A percentile compares a stretch with the other conserved stretches of the same genome.
Conservation (phyloP, 2,329 filamentous ascomycete species). For the Claviceps fusiformis region DNA sequence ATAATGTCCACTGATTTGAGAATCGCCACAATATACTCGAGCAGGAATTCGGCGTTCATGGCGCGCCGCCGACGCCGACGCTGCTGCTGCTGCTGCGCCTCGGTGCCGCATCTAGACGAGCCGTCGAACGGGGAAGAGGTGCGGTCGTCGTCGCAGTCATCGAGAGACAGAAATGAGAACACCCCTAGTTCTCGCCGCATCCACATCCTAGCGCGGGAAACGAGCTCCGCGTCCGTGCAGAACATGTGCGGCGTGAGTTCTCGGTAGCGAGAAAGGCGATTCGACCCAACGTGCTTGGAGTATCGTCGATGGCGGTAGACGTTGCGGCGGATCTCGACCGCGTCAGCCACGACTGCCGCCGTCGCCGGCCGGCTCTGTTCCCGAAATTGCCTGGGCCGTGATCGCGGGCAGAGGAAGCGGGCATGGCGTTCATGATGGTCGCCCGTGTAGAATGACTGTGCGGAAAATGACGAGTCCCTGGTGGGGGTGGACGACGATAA, state of each 20-base stretch:
- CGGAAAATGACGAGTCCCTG: background rate
- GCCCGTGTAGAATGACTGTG: background rate
- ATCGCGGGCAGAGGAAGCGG: background rate
- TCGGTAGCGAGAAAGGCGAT: slow-evolving; percentile 60
- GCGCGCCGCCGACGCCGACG: slow-evolving; percentile 1
- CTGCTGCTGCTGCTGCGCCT: slow-evolving; percentile 12
- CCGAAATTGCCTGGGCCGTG: slow-evolving; percentile 1
- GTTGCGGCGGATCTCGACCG: slow-evolving; percentile 42
- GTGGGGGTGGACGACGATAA: background rate
- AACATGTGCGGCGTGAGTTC: slow-evolving; percentile 60
- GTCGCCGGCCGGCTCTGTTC: background rate
- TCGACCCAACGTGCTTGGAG: slow-evolving; percentile 72
- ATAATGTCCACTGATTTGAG: slow-evolving; percentile 73
- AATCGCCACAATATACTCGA: slow-evolving; percentile 77
- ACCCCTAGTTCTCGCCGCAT: slow-evolving; percentile 73
- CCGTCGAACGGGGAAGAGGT: slow-evolving; percentile 5
- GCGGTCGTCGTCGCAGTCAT: slow-evolving; percentile 15
- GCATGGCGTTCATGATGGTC: background rate
- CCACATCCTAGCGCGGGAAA: slow-evolving; percentile 67
- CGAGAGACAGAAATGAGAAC: slow-evolving; percentile 53
- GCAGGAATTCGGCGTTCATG: slow-evolving; percentile 62
- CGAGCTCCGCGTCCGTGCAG: slow-evolving; percentile 47
- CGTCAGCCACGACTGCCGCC: slow-evolving; percentile 2
- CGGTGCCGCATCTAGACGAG: slow-evolving; percentile 25
- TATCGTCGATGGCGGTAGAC: slow-evolving; percentile 63